Base-by-base conservation (phyloP, 768 basidiomycete genomes). In the Lentinus tigrinus region DNA sequence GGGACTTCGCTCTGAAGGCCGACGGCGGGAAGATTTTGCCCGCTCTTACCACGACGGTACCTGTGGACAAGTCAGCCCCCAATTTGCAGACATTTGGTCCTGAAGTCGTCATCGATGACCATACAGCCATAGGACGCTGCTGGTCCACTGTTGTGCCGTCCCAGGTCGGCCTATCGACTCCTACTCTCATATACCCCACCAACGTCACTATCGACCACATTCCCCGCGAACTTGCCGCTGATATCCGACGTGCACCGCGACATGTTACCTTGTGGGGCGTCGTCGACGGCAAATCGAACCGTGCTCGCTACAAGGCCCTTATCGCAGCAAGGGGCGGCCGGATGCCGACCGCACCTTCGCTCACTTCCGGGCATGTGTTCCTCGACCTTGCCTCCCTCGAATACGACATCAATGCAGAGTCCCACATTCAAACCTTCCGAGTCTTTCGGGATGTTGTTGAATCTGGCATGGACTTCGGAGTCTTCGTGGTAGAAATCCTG, bases 201-300 rank as follows among this genome's bases (percentile, higher is more conserved):
- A 38, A 53, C 40, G 28, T 53, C 40, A 43, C 36, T 16, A 53
- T 53, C 40, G 52, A 53, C n/a, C 52, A 53, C 28, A 53, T 53
- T 19, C 52, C 52, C 19, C 16, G 27, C 26, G 17, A 31, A 23
- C 16, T 53, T 14, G 52, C 52, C 2, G 40, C 42, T 14, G 52
- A 53, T 31, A 44, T 44, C 16, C 26, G 28, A 7, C 26, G 28
- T 17, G 52, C 52, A 1, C 52, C 52, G 19, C 40, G 52, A 34
- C 37, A 28, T 3, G 43, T 53, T 39, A 28, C 44, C 14, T 40
- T 53, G 7, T 53, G 52, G 52, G 52, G 52, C 6, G 31, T 31
- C 3, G 31, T 31, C 11, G 31, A 31, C 3, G 31, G 31, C 3
- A 31, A 31, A 31, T n/a, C 37, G 17, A 53, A 53, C 26, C 11